Base-by-base conservation (phyloP, 192 early-diverging fungal genomes). In the Haplosporangium gracile region DNA sequence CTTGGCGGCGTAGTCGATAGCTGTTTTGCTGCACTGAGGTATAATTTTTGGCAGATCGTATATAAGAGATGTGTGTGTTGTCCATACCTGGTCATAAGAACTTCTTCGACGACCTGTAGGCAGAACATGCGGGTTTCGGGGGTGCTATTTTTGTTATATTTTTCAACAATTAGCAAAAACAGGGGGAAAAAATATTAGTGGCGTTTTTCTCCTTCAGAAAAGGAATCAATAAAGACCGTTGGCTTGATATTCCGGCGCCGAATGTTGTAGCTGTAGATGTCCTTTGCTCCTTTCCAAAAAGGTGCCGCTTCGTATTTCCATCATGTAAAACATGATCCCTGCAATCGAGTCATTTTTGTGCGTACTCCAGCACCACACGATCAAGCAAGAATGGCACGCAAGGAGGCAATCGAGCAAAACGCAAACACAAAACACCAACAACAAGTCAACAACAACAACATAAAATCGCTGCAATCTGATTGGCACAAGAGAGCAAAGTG, bases 91-190 rank as follows among this genome's bases (percentile, higher is more conserved):
- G 89, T 90, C 83, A 89, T 78, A 15, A 96, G 79, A 22, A 92
- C 89, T 36, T 94, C 92, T 80, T 98, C 97, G 32, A 99, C 74
- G 2, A 95, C 93, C 83, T 98, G 96, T 32, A 98, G 90, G 70
- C 94, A 93, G 90, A 97, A 97, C 78, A 97, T 91, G 5, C 97
- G 94, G n/a, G 94, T 92, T 78, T 95, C 92, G n/a, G 95, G 91
- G 13, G 91, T 81, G 60, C 96, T 96, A 80, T 47, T 45, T 10
- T 51, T 22, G 49, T 51, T 20, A 51, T 51, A 18, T 20, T 51
- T 51, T 51, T 22, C 60, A 1, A 65, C 29, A 29, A 32, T 29
- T 32, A 65, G 26, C 8, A 60, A 65, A 65, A 29, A 26, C 18
- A 65, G 60, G 29, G n/a, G 60, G 0, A 63, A 13, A 26, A 0